These are phyloP conservation scores for Umbelopsis sp. DNA, from an alignment of 371 early-diverging fungal species.

Conservation along the genomic window DNA sequence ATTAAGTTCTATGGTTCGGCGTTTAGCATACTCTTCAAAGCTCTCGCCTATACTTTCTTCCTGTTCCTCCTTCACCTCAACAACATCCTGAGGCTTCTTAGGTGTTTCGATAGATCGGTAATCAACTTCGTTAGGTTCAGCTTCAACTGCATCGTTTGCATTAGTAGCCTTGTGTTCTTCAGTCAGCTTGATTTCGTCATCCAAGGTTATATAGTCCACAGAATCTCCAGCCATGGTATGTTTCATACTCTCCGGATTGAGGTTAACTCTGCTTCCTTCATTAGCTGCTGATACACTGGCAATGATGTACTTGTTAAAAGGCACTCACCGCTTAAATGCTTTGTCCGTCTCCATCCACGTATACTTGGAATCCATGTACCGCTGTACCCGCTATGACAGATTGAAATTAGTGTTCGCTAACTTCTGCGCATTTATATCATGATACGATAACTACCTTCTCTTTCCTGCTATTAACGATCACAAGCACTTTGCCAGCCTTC, in stretches of 20 bases:
- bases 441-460: slow-evolving; percentile 18
- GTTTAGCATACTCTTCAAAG: slow-evolving; percentile 42
- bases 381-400: slow-evolving; percentile 19
- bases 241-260: slow-evolving; percentile 21
- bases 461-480: slow-evolving; percentile 26
- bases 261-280: slow-evolving; percentile 23
- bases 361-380: slow-evolving; percentile 40
- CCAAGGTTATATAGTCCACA: slow-evolving; percentile 22
- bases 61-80: slow-evolving; percentile 22
- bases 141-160: slow-evolving; percentile 12
- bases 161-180: neutral
- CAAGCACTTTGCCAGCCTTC: slow-evolving; percentile 26
- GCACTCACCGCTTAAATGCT: slow-evolving; percentile 27
- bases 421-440: slow-evolving; percentile 22
- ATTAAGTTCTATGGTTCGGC: slow-evolving; percentile 43
- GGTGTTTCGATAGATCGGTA: slow-evolving; percentile 45
- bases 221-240: slow-evolving; percentile 22
- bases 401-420: neutral
- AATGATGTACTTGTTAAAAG: neutral
- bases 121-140: slow-evolving; percentile 37
- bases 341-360: slow-evolving; percentile 43
- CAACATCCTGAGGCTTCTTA: slow-evolving; percentile 24
- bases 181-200: slow-evolving; percentile 12
- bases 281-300: neutral
- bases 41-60: slow-evolving; percentile 40